Conservation (phyloP, 495 filamentous ascomycete genomes). For the Letharia lupina region DNA sequence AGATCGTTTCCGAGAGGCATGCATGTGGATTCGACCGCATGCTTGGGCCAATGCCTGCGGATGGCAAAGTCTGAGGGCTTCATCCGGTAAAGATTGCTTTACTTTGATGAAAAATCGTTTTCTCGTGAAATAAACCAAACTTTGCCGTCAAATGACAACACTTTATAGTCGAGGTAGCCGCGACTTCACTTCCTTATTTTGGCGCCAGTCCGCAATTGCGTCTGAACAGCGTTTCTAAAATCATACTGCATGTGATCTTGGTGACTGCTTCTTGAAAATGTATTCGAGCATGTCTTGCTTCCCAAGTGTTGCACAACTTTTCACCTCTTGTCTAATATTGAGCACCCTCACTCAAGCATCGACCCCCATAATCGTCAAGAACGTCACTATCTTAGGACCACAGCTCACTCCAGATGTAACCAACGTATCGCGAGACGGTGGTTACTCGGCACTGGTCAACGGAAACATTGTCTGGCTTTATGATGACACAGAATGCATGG, state of each 20-base stretch:
- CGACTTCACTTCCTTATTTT: conserved; percentile 1
- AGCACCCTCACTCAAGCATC: conserved; percentile 1
- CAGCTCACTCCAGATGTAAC: conserved; percentile 24
- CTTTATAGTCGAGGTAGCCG: not conserved
- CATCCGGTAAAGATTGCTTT: not conserved
- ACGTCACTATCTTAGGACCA: conserved; percentile 23
- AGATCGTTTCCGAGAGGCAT: not conserved
- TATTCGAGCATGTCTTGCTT: conserved; percentile 3
- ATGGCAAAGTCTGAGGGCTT: not conserved
- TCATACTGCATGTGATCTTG: not conserved
- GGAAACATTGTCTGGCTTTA: conserved; percentile 28
- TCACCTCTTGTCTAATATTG: not conserved
- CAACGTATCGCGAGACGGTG: conserved; percentile 26
- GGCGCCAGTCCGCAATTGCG: not conserved
- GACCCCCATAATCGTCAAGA: conserved; percentile 24
- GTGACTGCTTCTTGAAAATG: not conserved
- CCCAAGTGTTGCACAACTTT: not conserved
- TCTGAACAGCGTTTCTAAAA: not conserved
- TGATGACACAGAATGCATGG: conserved; percentile 29
- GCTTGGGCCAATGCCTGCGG: not conserved
- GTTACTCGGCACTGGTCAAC: conserved; percentile 26
- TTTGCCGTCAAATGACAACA: not conserved
- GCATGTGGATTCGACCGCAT: not conserved
- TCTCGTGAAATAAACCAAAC: not conserved
- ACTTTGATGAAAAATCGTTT: not conserved